Evolutionary conservation across 164 flowering plant species (phyloP), one percentile per base, ranked within the genome.

Genomic region (Vitis rupestris): DNA sequence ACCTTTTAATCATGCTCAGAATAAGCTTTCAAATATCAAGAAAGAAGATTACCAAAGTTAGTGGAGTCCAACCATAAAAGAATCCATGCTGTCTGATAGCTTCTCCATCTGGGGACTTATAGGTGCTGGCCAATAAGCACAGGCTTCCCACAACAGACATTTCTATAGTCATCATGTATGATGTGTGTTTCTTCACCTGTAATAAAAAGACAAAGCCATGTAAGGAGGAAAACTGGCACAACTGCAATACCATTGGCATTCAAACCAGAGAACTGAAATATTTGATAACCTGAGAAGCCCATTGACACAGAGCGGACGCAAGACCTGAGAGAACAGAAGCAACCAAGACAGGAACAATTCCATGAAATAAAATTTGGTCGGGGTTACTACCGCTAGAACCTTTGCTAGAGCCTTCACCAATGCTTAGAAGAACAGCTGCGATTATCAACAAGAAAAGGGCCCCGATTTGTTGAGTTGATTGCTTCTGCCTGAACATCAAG

Each of bases 241-340:
- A 50, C 10, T 7, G 59, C 9, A 50, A 8, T 10, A 61, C 8
- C 12, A 37, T 48, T 23, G 15, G 51, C 4, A 37, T 49, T 56
- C 61, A 59, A 55, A n/a, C 29, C 14, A 51, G 13, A 64, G 51
- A 53, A 50, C 51, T 61, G 13, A 63, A 14, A 66, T 16, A n/a
- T 59, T 67, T 27, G 69, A 77, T 61, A 74, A 93, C 99, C 94
- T 96, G 99, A 76, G 97, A 86, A 58, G 99, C 98, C 99, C 99
- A 96, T 76, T 96, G 99, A 75, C 98, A 96, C 73, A 96, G 81
- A 55, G 98, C 73, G 55, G 99, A 96, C 66, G 99, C 99, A 66
- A 96, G 79, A 65, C 99, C 99, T 51, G 99, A 96, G 64, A 93
- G 94, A 15, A 96, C 86, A 77, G 99, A 96, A n/a, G 99, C 99